These are phyloP conservation scores for Zymoseptoria ardabiliae DNA, from an alignment of 2,329 filamentous ascomycete species.

Conservation along the genomic window DNA sequence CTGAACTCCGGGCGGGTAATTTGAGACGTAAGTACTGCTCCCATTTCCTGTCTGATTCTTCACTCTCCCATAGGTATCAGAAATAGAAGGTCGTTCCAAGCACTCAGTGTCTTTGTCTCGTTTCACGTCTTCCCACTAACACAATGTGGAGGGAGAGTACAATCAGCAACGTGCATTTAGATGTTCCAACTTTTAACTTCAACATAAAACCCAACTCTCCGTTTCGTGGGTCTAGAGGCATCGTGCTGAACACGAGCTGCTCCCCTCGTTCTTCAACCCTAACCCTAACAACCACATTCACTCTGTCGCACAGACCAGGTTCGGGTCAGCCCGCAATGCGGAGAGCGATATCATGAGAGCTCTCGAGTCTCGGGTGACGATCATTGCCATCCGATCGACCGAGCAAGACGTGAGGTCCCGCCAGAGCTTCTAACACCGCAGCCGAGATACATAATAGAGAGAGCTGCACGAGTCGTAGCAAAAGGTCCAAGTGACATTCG, in stretches of 20 bases:
- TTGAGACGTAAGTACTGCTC: too few relatives aligned
- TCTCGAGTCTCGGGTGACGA: not conserved
- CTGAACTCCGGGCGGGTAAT: not conserved
- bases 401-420: not conserved
- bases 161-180: too few relatives aligned
- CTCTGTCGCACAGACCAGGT: not conserved
- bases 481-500: not conserved
- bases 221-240: too few relatives aligned
- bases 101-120: too few relatives aligned
- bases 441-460: not conserved
- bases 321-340: not conserved
- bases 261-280: not conserved
- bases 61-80: too few relatives aligned
- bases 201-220: too few relatives aligned
- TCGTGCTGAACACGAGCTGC: not conserved
- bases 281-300: not conserved
- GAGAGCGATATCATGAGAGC: not conserved
- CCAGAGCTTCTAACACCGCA: not conserved
- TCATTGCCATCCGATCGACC: not conserved
- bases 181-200: too few relatives aligned
- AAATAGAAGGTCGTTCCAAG: too few relatives aligned
- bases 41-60: too few relatives aligned
- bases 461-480: not conserved
- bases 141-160: too few relatives aligned
- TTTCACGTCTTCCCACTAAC: too few relatives aligned